Base-by-base conservation (phyloP, 352 stramenopile species). In the Phytopythium chamaehyphon region DNA sequence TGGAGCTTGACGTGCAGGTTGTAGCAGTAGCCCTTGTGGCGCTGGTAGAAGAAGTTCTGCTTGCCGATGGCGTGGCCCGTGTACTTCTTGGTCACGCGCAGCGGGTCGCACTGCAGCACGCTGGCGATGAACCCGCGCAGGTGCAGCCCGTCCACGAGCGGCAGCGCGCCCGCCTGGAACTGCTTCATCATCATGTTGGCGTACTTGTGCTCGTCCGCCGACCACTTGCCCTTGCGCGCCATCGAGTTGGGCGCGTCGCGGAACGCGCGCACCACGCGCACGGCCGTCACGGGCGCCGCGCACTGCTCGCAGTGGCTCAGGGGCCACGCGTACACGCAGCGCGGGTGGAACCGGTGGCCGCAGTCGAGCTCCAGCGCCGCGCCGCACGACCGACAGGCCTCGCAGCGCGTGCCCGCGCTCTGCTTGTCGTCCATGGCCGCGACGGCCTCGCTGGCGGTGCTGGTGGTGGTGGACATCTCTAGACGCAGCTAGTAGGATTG, bases 1-100 rank as follows among this genome's bases (percentile, higher is more conserved):
- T 92, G 81, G 14, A 87, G 67, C 52, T 88, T 86, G 38, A 83
- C 69, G 65, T 92, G 76, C 40, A 85, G 63, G 44, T 87, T 88
- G 68, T 86, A 92, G 59, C 71, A 85, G 61, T 84, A 86, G 52
- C 39, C 73, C 39, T 83, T 86, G 40, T 62, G 62, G 37, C 61
- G 60, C 50, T 84, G 70, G 62, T 77, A 88, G 42, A 67, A 73
- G 40, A 88, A 91, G 45, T 85, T 88, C 53, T 91, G 81, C 66
- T 92, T 92, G 56, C 78, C 78, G 39, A 92, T 85, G 10, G 73
- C 65, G 50, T 87, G 72, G 33, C 78, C 78, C 10, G 73, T 67
- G 61, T 88, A 90, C 44, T 88, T 90, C 64, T 90, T 93, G 16
- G 81, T 90, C 48, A 90, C 76, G 18, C 81, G 76, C 42, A 92